Conservation (phyloP, 2,329 filamentous ascomycete species). For the Paracoccidioides lutzii region DNA sequence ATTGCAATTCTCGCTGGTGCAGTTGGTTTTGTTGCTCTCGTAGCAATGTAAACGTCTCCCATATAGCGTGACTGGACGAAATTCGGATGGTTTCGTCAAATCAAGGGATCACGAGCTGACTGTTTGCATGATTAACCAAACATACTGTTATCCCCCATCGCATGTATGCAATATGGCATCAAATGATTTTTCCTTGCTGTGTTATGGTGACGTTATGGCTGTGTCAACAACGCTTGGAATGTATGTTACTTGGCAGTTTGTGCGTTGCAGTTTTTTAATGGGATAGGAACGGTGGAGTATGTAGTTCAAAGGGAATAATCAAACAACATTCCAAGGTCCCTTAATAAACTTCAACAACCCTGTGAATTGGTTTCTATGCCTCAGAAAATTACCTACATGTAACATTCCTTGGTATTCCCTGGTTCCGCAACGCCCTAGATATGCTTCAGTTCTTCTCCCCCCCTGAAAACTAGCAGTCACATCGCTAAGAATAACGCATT, state of each 20-base stretch:
- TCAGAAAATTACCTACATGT: not conserved
- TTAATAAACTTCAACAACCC: not conserved
- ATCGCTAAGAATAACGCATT: not conserved
- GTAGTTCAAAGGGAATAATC: not conserved
- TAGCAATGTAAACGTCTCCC: conserved; percentile 5
- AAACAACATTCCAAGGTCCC: not conserved
- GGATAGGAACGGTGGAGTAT: not conserved
- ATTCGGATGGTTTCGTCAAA: not conserved
- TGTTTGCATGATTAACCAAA: conserved; percentile 1
- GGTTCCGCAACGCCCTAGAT: not conserved
- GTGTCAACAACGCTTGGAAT: not conserved
- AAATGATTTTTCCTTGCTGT: not conserved
- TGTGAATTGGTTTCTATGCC: not conserved
- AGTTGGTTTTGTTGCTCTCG: conserved; percentile 6
- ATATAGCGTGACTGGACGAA: not conserved
- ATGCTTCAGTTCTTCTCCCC: not conserved
- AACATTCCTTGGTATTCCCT: not conserved
- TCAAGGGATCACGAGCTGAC: not conserved
- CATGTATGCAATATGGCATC: not conserved
- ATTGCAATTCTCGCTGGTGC: conserved; percentile 3
- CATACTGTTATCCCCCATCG: not conserved
- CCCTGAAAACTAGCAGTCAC: not conserved
- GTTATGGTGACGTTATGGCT: not conserved
- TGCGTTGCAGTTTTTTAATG: not conserved
- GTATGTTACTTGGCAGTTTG: not conserved